Percentiles rank a stretch among this genome's conserved stretches.
Conservation (phyloP, 805 yeast genomes). For the Naumovozyma dairenensis region DNA sequence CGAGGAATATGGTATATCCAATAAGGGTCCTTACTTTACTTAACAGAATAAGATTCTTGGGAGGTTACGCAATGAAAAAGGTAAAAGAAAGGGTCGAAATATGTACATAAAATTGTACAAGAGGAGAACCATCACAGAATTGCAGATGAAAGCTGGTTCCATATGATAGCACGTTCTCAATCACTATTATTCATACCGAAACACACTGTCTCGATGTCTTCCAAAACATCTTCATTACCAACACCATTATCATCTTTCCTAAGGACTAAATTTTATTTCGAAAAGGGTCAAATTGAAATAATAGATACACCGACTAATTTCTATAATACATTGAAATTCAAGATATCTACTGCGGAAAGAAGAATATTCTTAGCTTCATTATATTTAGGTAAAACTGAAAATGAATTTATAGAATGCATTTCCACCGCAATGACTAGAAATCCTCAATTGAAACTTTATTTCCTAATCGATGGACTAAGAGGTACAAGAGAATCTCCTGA, state of each 20-base stretch:
- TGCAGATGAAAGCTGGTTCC: no score
- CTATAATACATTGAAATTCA: conserved; percentile 51
- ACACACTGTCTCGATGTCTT: no score
- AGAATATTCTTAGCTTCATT: conserved; percentile 76
- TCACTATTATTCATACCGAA: no score
- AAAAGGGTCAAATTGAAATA: conserved; percentile 48
- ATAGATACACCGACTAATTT: conserved; percentile 62
- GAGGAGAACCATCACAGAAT: no score
- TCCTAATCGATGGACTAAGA: conserved; percentile 77
- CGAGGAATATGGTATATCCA: no score
- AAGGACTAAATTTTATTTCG: conserved; percentile 43
- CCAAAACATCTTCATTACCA: no score
- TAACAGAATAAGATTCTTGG: no score
- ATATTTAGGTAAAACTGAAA: conserved; percentile 76
- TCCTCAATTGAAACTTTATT: conserved; percentile 53
- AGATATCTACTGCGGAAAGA: conserved; percentile 50
- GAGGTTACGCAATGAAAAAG: no score
- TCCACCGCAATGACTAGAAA: conserved; percentile 50
- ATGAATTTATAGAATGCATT: conserved; percentile 60
- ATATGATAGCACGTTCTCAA: no score
- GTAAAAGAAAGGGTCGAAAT: no score
- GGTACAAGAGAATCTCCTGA: conserved; percentile 90
- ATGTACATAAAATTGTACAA: no score
- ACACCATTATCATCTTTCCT: conserved; percentile 2
- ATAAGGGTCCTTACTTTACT: no score